Percentiles rank a stretch among this genome's conserved stretches.
phyloP scores from a whole-genome alignment of 2,329 filamentous ascomycete species.

The Zarea fungicola region DNA sequence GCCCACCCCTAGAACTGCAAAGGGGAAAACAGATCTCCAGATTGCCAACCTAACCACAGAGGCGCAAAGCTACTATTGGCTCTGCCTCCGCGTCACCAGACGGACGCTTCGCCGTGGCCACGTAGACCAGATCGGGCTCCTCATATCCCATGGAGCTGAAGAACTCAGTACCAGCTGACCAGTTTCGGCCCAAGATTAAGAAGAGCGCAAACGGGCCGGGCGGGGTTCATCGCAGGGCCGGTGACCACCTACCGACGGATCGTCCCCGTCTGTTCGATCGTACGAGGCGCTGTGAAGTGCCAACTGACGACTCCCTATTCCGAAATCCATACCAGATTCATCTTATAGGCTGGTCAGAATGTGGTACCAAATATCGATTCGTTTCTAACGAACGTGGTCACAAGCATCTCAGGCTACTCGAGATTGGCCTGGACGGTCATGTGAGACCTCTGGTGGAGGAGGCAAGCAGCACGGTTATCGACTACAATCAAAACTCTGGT shows the following conservation, averaged over 20 bases:
- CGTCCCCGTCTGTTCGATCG: not conserved
- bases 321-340: slow-evolving; percentile 18
- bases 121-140: not conserved
- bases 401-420: slow-evolving; percentile 18
- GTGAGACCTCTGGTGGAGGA: slow-evolving; percentile 21
- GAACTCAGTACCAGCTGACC: too few species aligned
- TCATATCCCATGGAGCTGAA: not conserved
- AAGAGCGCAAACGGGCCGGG: too few species aligned
- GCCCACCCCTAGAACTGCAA: slow-evolving; percentile 12
- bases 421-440: slow-evolving; percentile 14
- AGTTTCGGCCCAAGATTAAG: too few species aligned
- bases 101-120: slow-evolving; percentile 2
- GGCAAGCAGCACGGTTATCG: slow-evolving; percentile 21
- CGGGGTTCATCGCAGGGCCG: too few species aligned
- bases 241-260: not conserved
- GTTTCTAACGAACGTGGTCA: slow-evolving; percentile 25
- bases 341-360: slow-evolving; percentile 19
- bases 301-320: slow-evolving; percentile 20
- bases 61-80: slow-evolving; percentile 20
- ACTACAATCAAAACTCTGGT: slow-evolving; percentile 15
- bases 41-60: slow-evolving; percentile 21
- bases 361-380: slow-evolving; percentile 22
- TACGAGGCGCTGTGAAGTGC: slow-evolving; percentile 17
- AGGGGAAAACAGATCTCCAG: slow-evolving; percentile 14
- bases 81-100: slow-evolving; percentile 17